Conservation (phyloP, 116 monocot species). For the Dioscorea cayenensis region DNA sequence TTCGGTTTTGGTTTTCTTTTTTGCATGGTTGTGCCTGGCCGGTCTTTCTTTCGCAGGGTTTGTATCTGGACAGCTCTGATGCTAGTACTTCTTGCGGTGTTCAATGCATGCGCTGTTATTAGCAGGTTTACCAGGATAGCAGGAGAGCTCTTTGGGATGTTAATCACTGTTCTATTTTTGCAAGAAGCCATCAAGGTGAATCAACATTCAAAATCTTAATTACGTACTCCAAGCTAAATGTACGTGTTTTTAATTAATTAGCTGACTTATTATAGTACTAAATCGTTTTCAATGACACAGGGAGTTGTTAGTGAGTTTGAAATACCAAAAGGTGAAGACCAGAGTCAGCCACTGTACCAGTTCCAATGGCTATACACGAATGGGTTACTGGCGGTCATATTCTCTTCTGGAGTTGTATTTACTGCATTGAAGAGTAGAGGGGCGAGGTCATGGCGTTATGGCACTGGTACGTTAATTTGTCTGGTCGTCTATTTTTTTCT, state of each 20-base stretch:
- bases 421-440: slow-evolving; percentile 70
- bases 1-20: too few relatives aligned
- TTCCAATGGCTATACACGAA: slow-evolving; percentile 89
- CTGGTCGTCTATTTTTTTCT: too few relatives aligned
- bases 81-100: slow-evolving; percentile 71
- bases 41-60: slow-evolving; percentile 40
- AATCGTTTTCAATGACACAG: slow-evolving; percentile 27
- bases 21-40: too few relatives aligned
- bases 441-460: slow-evolving; percentile 79
- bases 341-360: slow-evolving; percentile 28
- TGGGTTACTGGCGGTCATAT: slow-evolving; percentile 70
- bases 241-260: neutral
- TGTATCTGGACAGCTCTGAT: slow-evolving; percentile 90
- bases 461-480: slow-evolving; percentile 44
- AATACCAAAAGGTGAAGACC: slow-evolving; percentile 53
- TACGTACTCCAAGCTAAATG: neutral
- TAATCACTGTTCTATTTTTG: slow-evolving; percentile 87
- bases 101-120: slow-evolving; percentile 72
- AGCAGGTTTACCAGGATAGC: slow-evolving; percentile 87
- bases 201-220: neutral
- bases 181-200: slow-evolving; percentile 94
- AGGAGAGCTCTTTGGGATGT: slow-evolving; percentile 92
- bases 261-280: too few relatives aligned
- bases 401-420: slow-evolving; percentile 63
- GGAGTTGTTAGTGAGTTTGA: slow-evolving; percentile 72